Base-by-base conservation (phyloP, 345 rosid genomes). In the Pseudoturritis turrita region DNA sequence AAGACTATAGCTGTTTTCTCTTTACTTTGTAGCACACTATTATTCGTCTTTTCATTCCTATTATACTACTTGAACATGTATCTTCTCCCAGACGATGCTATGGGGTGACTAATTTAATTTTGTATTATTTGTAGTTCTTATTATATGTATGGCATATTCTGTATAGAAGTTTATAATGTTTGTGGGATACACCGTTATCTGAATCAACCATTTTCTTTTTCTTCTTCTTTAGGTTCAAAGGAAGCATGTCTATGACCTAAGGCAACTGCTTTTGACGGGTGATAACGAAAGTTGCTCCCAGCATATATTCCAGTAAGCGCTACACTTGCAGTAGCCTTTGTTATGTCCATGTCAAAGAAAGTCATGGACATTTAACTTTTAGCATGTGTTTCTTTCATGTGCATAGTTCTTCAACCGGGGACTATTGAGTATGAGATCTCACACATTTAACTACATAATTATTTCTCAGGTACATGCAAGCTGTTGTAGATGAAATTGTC, bases 201-300 rank as follows among this genome's bases (percentile, higher is more conserved):
- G 26, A 64, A 22, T 69, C 17, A 39, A 46, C 56, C 59, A 63
- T 70, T 65, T 50, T 25, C 22, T 35, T 56, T 44, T 56, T 52
- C 35, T 40, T 76, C 17, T 69, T 40, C 70, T 75, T 10, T 76
- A 93, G 98, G 98, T 90, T 53, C 98, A 93, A 80, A 90, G 98
- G 80, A 93, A 87, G 84, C 98, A 93, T 79, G 98, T 93, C 66
- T 93, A 93, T 67, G 84, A 87, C 54, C 86, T 90, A 23, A 83
- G 98, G 81, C 98, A 93, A 71, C 79, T 84, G 72, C 88, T 93
- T 75, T 70, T 93, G 74, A 86, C 83, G 5, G 98, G 97, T 35
- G 97, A 86, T 71, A 68, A 78, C 52, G 96, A 90, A 84, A 90
- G 92, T 83, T 90, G 92, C 81, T 82, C 97, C 49, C 90, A 85